Evolutionary conservation across 192 early-diverging fungal genomes (phyloP).

Genomic region (Podila epigama): DNA sequence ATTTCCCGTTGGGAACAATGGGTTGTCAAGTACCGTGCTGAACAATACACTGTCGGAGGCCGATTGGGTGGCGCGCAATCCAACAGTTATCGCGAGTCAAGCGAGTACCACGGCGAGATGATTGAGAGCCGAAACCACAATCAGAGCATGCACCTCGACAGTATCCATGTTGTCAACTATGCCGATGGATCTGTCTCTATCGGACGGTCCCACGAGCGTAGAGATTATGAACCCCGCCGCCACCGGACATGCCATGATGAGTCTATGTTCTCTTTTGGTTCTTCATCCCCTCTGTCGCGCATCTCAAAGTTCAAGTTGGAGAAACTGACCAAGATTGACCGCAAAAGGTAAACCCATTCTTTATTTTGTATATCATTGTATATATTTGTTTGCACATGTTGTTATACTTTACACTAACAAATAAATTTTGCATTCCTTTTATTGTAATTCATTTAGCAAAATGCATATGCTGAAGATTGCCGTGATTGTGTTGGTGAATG

Average conservation of each 20-base stretch:
- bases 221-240: background rate
- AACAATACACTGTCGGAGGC: background rate
- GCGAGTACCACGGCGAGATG: slow-evolving; percentile 14
- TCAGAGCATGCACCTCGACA: background rate
- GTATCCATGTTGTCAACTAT: slow-evolving; percentile 5
- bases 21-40: slow-evolving; percentile 20
- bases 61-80: background rate
- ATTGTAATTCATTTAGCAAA: slow-evolving; percentile 7
- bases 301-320: slow-evolving; percentile 1
- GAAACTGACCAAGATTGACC: slow-evolving; percentile 8
- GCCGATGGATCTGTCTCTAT: background rate
- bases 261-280: background rate
- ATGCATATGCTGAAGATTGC: slow-evolving; percentile 19
- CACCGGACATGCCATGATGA: no score
- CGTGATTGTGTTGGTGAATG: slow-evolving; percentile 25
- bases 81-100: background rate
- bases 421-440: background rate
- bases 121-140: background rate
- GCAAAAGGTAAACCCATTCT: slow-evolving; percentile 6
- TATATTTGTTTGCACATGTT: background rate
- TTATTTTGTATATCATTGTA: no score
- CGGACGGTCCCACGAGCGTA: background rate
- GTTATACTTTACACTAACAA: background rate
- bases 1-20: slow-evolving; percentile 25
- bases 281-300: background rate